Conservation (phyloP, 2,329 filamentous ascomycete species). For the Pseudogymnoascus sp. region DNA sequence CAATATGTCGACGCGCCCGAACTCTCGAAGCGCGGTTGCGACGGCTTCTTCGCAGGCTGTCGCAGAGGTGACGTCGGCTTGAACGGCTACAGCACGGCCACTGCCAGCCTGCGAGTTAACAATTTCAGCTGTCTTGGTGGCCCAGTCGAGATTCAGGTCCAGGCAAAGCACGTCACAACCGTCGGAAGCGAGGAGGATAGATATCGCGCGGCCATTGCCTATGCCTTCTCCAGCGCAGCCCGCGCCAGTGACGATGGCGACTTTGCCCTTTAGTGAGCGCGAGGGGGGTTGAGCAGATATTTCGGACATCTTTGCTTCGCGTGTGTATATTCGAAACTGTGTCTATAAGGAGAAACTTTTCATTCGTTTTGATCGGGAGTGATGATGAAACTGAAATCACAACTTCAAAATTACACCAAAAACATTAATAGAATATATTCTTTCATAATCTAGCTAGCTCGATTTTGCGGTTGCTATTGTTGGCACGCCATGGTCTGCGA, state of each 20-base stretch:
- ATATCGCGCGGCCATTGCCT: slow-evolving; percentile 49
- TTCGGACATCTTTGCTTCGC: slow-evolving; percentile 12
- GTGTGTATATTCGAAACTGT: slow-evolving; percentile 6
- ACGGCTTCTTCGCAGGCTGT: slow-evolving; percentile 39
- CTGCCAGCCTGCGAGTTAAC: slow-evolving; percentile 16
- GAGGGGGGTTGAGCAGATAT: slow-evolving; percentile 23
- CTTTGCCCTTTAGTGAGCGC: slow-evolving; percentile 33
- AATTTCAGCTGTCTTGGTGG: slow-evolving; percentile 38
- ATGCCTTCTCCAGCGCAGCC: slow-evolving; percentile 48
- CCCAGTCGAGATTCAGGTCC: slow-evolving; percentile 42
- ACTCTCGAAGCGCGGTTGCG: slow-evolving; percentile 35
- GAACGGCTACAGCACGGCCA: slow-evolving; percentile 34
- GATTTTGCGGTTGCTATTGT: background rate
- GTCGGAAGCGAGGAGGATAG: slow-evolving; percentile 50
- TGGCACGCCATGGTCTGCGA: background rate
- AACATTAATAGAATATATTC: background rate
- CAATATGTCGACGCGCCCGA: slow-evolving; percentile 51
- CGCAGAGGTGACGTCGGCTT: slow-evolving; percentile 46
- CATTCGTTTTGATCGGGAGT: background rate
- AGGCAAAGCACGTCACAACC: slow-evolving; percentile 51
- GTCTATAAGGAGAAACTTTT: background rate
- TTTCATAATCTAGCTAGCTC: background rate
- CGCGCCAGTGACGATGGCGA: slow-evolving; percentile 51
- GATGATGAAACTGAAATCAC: background rate
- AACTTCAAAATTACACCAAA: background rate